Base-by-base conservation (phyloP, 129 eudicot genomes). In the Glebionis coronaria region DNA sequence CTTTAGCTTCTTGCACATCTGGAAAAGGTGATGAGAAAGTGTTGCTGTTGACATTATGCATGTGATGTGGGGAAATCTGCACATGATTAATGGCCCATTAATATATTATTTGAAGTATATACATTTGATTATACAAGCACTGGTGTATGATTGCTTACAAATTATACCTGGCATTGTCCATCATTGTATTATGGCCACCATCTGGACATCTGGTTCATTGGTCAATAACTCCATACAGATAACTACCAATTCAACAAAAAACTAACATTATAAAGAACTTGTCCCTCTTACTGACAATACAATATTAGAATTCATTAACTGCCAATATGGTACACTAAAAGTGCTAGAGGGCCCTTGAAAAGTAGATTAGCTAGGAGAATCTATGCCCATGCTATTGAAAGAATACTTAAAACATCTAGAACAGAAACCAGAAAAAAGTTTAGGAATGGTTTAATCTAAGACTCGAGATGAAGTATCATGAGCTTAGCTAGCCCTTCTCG, bases 31-130 rank as follows among this genome's bases (percentile, higher is more conserved):
- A 35, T 15, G 56, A 38, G 15, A 35, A 61, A 40, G 51, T 67
- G 60, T 13, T 67, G n/a, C n/a, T n/a, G 61, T 67, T 67, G 61
- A 67, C 72, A 67, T 67, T 51, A 31, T 29, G 61, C 72, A 67
- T 67, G 72, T 67, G 72, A 67, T 67, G 72, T 52, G 19, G 49
- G 72, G 61, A 67, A 67, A 55, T 52, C 31, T 10, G 60, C 61
- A 67, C 72, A 67, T 67, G 72, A 67, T 51, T n/a, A 51, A 35
- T 16, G 72, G 50, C 72, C 72, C 71, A 35, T 35, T 35, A 47
- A 56, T 51, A 27, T 28, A 67, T 67, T 67, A 67, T 51, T 67
- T 67, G 6, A 67, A 51, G 61, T 50, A 16, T 28, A 14, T 16
- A 28, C 16, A 66, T 28, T 50, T 50, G 44, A 27, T 66, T 18